Conservation (phyloP, 164 flowering plant species). For the Aristolochia californica region DNA sequence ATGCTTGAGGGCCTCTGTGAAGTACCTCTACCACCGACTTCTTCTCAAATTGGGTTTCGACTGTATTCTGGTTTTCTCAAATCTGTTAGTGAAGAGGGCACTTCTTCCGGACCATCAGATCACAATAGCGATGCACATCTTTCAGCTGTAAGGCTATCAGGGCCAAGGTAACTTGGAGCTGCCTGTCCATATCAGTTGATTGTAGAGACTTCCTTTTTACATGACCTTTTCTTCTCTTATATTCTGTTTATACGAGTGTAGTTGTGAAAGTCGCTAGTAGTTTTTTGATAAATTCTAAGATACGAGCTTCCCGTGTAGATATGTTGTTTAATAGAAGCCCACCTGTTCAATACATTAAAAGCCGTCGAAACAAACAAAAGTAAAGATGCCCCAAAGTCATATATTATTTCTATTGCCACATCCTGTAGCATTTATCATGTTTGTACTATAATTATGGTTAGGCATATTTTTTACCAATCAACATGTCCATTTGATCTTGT, state of each 20-base stretch:
- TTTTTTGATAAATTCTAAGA: too few relatives aligned
- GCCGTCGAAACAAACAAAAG: too few relatives aligned
- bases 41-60: constrained; percentile 22
- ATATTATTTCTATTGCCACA: too few relatives aligned
- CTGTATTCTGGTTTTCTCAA: constrained; percentile 23
- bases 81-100: constrained; percentile 25
- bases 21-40: constrained; percentile 38
- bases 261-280: too few relatives aligned
- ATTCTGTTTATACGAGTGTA: background rate
- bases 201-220: background rate
- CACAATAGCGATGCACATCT: constrained; percentile 24
- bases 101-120: constrained; percentile 24
- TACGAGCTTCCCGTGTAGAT: too few relatives aligned
- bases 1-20: constrained; percentile 46
- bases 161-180: constrained; percentile 31
- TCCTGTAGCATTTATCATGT: too few relatives aligned
- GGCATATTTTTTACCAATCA: too few relatives aligned
- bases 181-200: background rate
- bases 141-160: constrained; percentile 35
- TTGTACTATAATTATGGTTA: too few relatives aligned
- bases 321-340: too few relatives aligned
- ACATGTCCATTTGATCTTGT: too few relatives aligned
- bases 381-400: too few relatives aligned
- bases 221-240: background rate
- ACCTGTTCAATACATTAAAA: too few relatives aligned